Evolutionary conservation across 768 basidiomycete species (phyloP).

Genomic region (Macrolepiota fuliginosa): DNA sequence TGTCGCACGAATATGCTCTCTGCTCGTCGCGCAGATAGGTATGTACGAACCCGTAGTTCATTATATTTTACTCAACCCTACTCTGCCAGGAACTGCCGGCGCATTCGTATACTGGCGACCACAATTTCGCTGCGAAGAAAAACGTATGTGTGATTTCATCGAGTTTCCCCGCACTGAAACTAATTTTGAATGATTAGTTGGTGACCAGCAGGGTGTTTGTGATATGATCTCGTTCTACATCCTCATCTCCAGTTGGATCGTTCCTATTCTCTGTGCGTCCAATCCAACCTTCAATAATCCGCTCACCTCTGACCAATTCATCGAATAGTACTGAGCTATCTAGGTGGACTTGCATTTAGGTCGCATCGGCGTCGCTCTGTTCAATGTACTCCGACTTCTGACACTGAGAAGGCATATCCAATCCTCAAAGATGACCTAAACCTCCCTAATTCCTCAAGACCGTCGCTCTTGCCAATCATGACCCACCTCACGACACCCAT

Average conservation of each 20-base stretch:
- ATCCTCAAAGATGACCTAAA: not conserved
- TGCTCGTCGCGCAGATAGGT: slow-evolving; percentile 23
- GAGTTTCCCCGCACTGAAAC: not conserved
- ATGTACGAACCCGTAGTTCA: not conserved
- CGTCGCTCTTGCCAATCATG: slow-evolving; percentile 17
- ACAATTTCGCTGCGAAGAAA: slow-evolving; percentile 20
- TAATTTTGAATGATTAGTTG: slow-evolving; percentile 6
- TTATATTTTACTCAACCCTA: not conserved
- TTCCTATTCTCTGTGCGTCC: slow-evolving; percentile 24
- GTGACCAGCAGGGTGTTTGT: slow-evolving; percentile 22
- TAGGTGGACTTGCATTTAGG: slow-evolving; percentile 35
- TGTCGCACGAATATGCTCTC: slow-evolving; percentile 24
- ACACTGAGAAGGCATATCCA: not conserved
- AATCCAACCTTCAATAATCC: not conserved
- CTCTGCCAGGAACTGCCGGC: slow-evolving; percentile 19
- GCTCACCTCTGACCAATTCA: slow-evolving; percentile 2
- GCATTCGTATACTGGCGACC: slow-evolving; percentile 22
- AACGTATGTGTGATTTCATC: slow-evolving; percentile 16
- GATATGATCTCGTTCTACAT: slow-evolving; percentile 20
- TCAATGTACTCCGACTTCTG: not conserved
- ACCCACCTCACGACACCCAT: not conserved
- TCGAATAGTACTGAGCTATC: slow-evolving; percentile 40
- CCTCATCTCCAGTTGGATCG: slow-evolving; percentile 23
- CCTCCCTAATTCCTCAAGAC: slow-evolving; percentile 5
- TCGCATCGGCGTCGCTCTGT: slow-evolving; percentile 28